phyloP scores from a whole-genome alignment of 129 eudicot genomes.

The Ambrosia artemisiifolia region DNA sequence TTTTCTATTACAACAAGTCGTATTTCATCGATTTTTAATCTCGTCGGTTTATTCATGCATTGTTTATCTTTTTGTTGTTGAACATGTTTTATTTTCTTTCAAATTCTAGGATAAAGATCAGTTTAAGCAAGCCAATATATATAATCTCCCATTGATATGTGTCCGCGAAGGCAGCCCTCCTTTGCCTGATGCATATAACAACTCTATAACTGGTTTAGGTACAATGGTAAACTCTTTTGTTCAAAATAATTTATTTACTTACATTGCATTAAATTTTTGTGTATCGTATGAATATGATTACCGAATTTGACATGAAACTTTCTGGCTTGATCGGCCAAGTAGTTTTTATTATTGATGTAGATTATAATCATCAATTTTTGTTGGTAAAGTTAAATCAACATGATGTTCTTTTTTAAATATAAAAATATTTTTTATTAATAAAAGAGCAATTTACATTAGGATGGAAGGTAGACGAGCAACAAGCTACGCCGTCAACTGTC shows the following conservation, averaged over 20 bases:
- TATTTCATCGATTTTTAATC: not conserved
- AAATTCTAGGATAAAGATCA: constrained; percentile 49
- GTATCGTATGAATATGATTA: not conserved
- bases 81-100: not conserved
- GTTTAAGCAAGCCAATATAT: constrained; percentile 25
- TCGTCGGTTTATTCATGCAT: not conserved
- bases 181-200: constrained; percentile 70
- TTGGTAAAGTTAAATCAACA: too few relatives aligned
- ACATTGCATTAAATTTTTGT: not conserved
- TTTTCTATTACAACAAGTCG: not conserved
- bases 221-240: constrained; percentile 29
- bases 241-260: constrained; percentile 10
- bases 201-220: constrained; percentile 62
- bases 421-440: too few relatives aligned
- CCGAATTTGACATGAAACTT: not conserved
- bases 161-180: constrained; percentile 90
- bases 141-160: constrained; percentile 70
- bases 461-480: too few relatives aligned
- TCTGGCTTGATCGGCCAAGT: not conserved
- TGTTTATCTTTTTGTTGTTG: constrained; percentile 2
- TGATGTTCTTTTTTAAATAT: too few relatives aligned
- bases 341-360: not conserved
- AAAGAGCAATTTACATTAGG: too few relatives aligned
- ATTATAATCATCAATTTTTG: not conserved
- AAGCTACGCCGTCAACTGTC: too few relatives aligned